phyloP scores from a whole-genome alignment of 163 green algal genomes.

The Dunaliella salina region DNA sequence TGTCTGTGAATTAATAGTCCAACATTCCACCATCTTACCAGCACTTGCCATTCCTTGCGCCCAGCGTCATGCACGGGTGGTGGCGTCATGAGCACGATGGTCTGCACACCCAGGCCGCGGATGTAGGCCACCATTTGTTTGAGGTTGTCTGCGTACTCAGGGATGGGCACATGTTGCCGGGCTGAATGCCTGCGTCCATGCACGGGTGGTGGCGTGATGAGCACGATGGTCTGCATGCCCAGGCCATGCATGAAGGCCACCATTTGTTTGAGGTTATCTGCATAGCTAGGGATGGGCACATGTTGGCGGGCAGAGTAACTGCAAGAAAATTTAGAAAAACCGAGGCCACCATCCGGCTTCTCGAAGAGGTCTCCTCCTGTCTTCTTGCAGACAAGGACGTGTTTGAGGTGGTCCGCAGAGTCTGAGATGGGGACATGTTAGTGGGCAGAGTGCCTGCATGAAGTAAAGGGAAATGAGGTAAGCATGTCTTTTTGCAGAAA shows the following conservation, averaged over 20 bases:
- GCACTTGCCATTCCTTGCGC: conserved; percentile 20
- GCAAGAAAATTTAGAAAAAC: not conserved
- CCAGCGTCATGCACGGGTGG: conserved; percentile 58
- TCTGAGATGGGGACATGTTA: conserved; percentile 65
- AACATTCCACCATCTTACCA: not conserved
- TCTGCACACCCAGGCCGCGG: conserved; percentile 4
- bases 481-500: too few relatives aligned
- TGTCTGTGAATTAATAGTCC: not conserved
- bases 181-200: conserved; percentile 23
- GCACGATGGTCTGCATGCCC: conserved; percentile 39
- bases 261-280: conserved; percentile 56
- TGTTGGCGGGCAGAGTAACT: conserved; percentile 40
- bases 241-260: conserved; percentile 30
- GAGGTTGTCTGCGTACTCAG: conserved; percentile 65
- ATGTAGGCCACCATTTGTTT: conserved; percentile 48
- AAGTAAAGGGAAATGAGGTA: too few relatives aligned
- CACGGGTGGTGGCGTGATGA: conserved; percentile 73
- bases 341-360: too few relatives aligned
- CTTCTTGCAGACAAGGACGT: too few relatives aligned
- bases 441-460: not conserved
- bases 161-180: conserved; percentile 59
- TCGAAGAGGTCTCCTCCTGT: too few relatives aligned
- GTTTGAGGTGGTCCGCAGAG: conserved; percentile 61
- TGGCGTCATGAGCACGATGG: conserved; percentile 68
- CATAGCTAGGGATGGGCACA: conserved; percentile 62